These are phyloP conservation scores for Closterium sp. DNA, from an alignment of 139 green algal species.

Conservation along the genomic window DNA sequence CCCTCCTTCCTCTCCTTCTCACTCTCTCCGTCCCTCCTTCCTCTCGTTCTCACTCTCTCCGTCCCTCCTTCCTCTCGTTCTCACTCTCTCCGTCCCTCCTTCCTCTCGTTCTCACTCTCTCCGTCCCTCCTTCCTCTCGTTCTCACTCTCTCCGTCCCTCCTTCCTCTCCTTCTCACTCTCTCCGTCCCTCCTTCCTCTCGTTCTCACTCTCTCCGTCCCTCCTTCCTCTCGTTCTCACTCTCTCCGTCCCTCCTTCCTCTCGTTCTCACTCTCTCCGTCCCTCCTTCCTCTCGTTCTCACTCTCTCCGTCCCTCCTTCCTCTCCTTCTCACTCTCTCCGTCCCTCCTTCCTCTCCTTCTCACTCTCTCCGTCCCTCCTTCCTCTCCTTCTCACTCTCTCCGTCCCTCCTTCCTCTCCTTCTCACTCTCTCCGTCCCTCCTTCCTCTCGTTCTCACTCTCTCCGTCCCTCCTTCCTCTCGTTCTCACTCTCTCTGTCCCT, in stretches of 20 bases:
- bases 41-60: background rate
- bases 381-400: too few species aligned
- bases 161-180: too few species aligned
- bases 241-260: background rate
- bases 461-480: background rate
- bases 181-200: too few species aligned
- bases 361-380: background rate
- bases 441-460: background rate
- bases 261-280: too few species aligned
- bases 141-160: background rate
- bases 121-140: background rate
- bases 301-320: background rate
- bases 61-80: background rate
- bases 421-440: too few species aligned
- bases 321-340: too few species aligned
- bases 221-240: too few species aligned
- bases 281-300: background rate
- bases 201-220: too few species aligned
- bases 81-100: background rate
- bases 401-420: background rate
- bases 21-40: too few species aligned
- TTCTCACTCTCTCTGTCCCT: background rate
- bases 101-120: background rate
- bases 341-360: too few species aligned
- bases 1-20: background rate